Evolutionary conservation across 805 yeast genomes (phyloP), one percentile per base, ranked within the genome.

Genomic region (Torulaspora delbrueckii): DNA sequence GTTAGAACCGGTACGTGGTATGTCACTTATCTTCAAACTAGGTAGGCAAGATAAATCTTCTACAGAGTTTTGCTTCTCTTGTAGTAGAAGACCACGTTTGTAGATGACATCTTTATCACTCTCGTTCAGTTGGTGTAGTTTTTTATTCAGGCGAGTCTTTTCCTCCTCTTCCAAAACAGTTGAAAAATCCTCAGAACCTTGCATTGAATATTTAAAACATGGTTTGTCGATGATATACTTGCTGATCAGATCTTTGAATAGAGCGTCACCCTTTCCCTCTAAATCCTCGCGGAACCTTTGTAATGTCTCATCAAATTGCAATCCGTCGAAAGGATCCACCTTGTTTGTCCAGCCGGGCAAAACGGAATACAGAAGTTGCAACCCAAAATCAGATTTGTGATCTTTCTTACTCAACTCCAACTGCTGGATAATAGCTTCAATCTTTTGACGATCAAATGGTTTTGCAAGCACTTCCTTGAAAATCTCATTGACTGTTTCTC

Each of bases 371-470:
- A 91, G 70, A 38, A 91, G 62, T 30, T 81, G 81, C 71, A 93
- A 69, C 8, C 99, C 99, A 69, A 88, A 93, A 49, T 86, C 86
- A 0, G 98, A 82, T 55, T 84, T 89, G 52, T 89, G 95, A 54
- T 88, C 90, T 56, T 87, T 87, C 62, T 87, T 82, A 28, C 80
- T 67, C 25, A 93, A 68, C 63, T 93, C 99, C 28, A 89, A 67
- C 62, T 90, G 98, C 64, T 89, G 95, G 31, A 93, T 72, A 40
- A 91, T 78, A 0, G 96, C 98, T 45, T 85, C 82, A n/a, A 93
- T 76, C 56, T 87, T 79, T 12, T 72, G 60, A 13, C 70, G 68
- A 8, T 80, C 76, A 55, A 85, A 78, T 1, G 79, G 77, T 4
- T 59, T 59, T 18, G 62, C 61, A 8, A 71, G 60, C 8, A 75